Evolutionary conservation across 2,329 filamentous ascomycete genomes (phyloP).

Genomic region (Phaeoacremonium minimum): DNA sequence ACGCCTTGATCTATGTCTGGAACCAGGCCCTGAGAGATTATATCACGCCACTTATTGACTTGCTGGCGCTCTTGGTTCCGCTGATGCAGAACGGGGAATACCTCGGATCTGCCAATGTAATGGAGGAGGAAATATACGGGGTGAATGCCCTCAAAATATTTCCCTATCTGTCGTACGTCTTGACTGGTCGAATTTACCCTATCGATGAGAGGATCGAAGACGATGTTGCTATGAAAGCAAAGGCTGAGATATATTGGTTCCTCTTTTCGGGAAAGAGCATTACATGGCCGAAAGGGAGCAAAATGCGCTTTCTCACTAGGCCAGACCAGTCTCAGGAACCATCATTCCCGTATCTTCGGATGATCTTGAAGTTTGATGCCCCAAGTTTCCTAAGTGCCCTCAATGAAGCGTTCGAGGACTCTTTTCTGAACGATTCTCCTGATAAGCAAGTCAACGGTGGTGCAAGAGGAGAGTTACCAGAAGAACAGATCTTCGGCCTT

Average conservation of each 20-base stretch:
- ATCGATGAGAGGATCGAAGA: conserved; percentile 74
- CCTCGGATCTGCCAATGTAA: conserved; percentile 45
- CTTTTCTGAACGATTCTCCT: conserved; percentile 79
- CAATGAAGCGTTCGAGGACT: conserved; percentile 96
- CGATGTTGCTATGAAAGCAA: conserved; percentile 68
- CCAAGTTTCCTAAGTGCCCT: conserved; percentile 90
- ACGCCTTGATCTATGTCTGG: conserved; percentile 96
- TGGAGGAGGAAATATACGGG: conserved; percentile 56
- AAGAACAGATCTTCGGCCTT: conserved; percentile 63
- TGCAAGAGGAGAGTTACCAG: conserved; percentile 45
- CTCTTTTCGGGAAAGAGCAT: conserved; percentile 81
- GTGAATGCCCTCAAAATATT: conserved; percentile 86
- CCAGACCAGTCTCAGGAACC: conserved; percentile 56
- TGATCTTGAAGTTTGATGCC: conserved; percentile 83
- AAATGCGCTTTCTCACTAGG: conserved; percentile 57
- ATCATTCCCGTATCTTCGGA: conserved; percentile 78
- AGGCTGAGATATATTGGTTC: conserved; percentile 87
- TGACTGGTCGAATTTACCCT: conserved; percentile 90
- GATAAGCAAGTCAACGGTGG: conserved; percentile 56
- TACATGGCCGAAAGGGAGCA: conserved; percentile 66
- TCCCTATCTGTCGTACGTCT: conserved; percentile 85
- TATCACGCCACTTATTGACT: conserved; percentile 81
- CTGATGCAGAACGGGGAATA: conserved; percentile 53
- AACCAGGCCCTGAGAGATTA: conserved; percentile 87
- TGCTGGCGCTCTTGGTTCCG: conserved; percentile 65